phyloP scores from a whole-genome alignment of 225 moss, liverwort and hornwort genomes.

The Ulota crispa region DNA sequence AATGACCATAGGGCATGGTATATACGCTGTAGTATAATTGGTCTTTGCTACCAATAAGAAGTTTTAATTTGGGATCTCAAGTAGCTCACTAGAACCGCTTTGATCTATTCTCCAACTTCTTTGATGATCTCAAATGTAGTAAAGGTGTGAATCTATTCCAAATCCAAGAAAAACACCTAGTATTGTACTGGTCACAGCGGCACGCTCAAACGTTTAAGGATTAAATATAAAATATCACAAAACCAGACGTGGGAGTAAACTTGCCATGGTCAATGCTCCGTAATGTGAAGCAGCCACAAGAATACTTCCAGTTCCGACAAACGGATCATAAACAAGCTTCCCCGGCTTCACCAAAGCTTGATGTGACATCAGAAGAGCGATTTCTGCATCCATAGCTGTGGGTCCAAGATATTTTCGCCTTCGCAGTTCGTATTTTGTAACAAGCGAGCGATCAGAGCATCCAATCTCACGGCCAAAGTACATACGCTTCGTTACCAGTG shows the following conservation, averaged over 20 bases:
- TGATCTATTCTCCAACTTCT: too few species aligned
- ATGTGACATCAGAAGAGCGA: conserved; percentile 91
- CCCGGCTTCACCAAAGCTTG: conserved; percentile 87
- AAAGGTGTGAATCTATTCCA: too few species aligned
- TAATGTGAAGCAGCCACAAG: conserved; percentile 97
- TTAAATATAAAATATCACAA: background rate
- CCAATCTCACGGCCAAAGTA: conserved; percentile 93
- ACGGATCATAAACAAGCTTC: conserved; percentile 95
- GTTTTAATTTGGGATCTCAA: too few species aligned
- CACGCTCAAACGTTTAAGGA: too few species aligned
- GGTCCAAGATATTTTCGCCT: conserved; percentile 87
- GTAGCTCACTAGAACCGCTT: too few species aligned
- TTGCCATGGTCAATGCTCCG: conserved; percentile 95
- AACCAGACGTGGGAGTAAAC: conserved; percentile 2
- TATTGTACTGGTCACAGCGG: too few species aligned
- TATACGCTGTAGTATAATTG: too few species aligned
- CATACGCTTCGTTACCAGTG: conserved; percentile 64
- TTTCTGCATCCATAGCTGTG: conserved; percentile 99
- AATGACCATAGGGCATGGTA: too few species aligned
- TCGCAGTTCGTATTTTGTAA: conserved; percentile 82
- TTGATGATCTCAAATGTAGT: too few species aligned
- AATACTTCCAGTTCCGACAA: conserved; percentile 98
- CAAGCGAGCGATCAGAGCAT: conserved; percentile 74
- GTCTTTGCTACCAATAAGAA: too few species aligned
- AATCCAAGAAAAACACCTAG: too few species aligned